Base-by-base conservation (phyloP, 495 filamentous ascomycete genomes). In the Coniosporium apollinis region DNA sequence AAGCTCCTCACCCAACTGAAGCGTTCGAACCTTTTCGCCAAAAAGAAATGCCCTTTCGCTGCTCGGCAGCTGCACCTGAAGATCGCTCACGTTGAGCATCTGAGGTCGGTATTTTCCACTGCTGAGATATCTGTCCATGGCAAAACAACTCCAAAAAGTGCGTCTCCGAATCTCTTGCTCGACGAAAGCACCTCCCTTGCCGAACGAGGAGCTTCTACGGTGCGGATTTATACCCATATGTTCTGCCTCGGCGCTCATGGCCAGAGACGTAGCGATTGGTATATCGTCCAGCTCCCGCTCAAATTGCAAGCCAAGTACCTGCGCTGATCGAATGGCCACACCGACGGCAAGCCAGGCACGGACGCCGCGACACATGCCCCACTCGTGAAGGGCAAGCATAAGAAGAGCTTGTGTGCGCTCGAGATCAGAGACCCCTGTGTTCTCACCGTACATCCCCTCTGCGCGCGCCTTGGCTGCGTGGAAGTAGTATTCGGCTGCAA, bases 81-180 rank as follows among this genome's bases (percentile, higher is more conserved):
- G 58, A 33, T 83, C 76, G 30, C 74, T 68, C 13, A 71, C 63
- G 14, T 64, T 62, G 37, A 84, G 69, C 59, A 79, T 79, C 11
- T 72, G 69, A 1, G 75, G 72, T 5, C 81, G 67, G 40, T 76
- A 74, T 45, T 80, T 77, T 17, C 82, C 82, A 46, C 75, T 81
- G 34, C 76, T 73, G 21, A 89, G 56, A 48, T 79, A 77, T 10
- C 82, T 69, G 49, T 93, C 83, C 41, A 91, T 66, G 34, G 87
- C 73, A 44, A 86, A 80, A 42, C 80, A 82, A 37, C 81, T 81
- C 67, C 81, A 93, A 51, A 87, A 83, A 3, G 82, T 87, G 18
- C 83, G 74, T 22, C 83, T 70, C 46, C 72, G 67, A 11, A 83
- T 71, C 55, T 92, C 83, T 45, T 76, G 76, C 5, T 74, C 62